These are phyloP conservation scores for Lupinus albus DNA, from an alignment of 306 rosid species.

Conservation along the genomic window DNA sequence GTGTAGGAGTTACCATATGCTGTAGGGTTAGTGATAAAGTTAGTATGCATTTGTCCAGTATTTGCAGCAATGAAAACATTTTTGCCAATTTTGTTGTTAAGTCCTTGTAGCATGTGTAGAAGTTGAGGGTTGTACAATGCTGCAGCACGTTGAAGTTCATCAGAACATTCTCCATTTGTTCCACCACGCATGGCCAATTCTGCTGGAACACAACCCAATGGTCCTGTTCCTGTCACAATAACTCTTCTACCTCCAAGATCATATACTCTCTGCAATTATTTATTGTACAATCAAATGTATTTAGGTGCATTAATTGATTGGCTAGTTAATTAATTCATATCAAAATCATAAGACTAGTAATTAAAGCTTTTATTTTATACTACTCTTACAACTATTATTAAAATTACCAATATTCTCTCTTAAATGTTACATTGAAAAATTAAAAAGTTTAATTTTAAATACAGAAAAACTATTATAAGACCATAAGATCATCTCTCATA, in stretches of 20 bases:
- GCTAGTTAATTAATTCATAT: no score
- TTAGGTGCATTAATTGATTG: no score
- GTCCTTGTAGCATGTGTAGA: constrained; percentile 55
- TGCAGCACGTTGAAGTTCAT: constrained; percentile 67
- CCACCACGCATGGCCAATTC: constrained; percentile 60
- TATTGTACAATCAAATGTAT: no score
- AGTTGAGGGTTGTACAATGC: constrained; percentile 71
- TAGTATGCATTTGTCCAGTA: constrained; percentile 51
- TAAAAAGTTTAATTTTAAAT: no score
- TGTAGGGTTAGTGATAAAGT: constrained; percentile 61
- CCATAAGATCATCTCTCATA: no score
- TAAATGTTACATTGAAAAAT: no score
- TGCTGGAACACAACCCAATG: constrained; percentile 78
- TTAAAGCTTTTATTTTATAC: no score
- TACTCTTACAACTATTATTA: no score
- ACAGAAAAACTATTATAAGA: no score
- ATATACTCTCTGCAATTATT: constrained; percentile 51
- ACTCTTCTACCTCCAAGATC: constrained; percentile 67
- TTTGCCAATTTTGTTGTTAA: constrained; percentile 58
- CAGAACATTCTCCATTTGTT: constrained; percentile 61
- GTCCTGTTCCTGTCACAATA: constrained; percentile 76
- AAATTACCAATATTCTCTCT: no score
- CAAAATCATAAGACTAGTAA: no score
- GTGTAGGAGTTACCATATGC: constrained; percentile 46
- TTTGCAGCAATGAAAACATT: constrained; percentile 62